Percentiles rank a stretch among this genome's conserved stretches.
Conservation (phyloP, 208 protist species). For the Polymyxa betae region DNA sequence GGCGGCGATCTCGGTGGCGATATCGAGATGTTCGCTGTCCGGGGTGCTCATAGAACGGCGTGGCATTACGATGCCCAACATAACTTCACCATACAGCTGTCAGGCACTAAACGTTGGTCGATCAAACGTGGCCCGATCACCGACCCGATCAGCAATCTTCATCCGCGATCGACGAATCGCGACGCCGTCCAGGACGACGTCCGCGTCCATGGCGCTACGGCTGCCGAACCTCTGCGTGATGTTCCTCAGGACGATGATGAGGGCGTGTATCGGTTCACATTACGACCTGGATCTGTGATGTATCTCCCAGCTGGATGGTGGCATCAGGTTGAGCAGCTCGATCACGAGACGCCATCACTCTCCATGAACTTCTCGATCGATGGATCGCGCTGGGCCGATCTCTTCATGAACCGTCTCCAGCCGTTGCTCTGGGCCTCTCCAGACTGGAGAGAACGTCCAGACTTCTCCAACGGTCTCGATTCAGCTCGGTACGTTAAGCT, state of each 20-base stretch:
- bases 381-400: conserved; percentile 35
- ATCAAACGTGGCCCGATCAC: background rate
- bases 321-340: conserved; percentile 25
- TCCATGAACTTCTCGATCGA: conserved; percentile 54
- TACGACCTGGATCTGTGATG: conserved; percentile 32
- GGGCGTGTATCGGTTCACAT: background rate
- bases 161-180: background rate
- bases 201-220: background rate
- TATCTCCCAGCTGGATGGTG: background rate
- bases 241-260: background rate
- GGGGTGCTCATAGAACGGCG: conserved; percentile 33
- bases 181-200: background rate
- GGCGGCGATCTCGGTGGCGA: conserved; percentile 21
- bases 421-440: conserved; percentile 11
- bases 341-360: conserved; percentile 30
- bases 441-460: background rate
- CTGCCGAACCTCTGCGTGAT: background rate
- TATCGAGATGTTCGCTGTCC: conserved; percentile 47
- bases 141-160: conserved; percentile 40
- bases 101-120: background rate
- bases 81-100: conserved; percentile 54
- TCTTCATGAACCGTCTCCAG: conserved; percentile 29
- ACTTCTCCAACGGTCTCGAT: background rate
- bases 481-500: background rate
- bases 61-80: conserved; percentile 61